Base-by-base conservation (phyloP, 495 filamentous ascomycete species). In the Daldinia concentrica region DNA sequence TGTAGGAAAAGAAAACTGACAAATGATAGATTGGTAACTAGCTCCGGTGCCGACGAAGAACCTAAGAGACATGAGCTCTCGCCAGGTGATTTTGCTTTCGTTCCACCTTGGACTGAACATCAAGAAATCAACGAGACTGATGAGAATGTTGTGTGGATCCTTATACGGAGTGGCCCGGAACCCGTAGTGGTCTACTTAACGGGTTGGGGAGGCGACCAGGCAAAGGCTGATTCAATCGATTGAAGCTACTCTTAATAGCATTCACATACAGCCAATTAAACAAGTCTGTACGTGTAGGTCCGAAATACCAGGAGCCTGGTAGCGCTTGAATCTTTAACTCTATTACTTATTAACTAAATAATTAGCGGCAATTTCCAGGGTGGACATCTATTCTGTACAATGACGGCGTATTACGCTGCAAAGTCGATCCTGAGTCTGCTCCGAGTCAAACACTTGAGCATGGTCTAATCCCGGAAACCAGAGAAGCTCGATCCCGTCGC, bases 381-480 rank as follows among this genome's bases (percentile, higher is more conserved):
- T 68, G 57, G 62, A 15, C 57, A 58, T 61, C 62, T 68, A 65
- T 70, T 75, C 64, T 34, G 50, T 55, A 63, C 82, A 85, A 69
- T 84, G 84, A 41, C 66, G 75, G 39, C 76, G 75, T 17, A 84
- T 77, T 24, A 85, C 77, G 36, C 78, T 75, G 41, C 84, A 78
- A 37, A 91, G 62, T 50, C 68, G 74, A 32, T 73, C 74, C 68
- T 82, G 79, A 29, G 80, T 80, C 29, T 73, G 45, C 59, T 64
- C 58, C 34, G 73, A 76, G 67, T 91, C 89, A 76, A 92, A 92
- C 12, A 89, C 82, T 69, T 92, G 88, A 22, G 89, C 90, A 77
- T 93, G 90, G 74, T 93, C 89, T 41, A 90, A 72, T 12, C 82
- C 79, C 9, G 83, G 79, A 68, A 85, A 91, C 89, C 89, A 92